Percentiles rank a stretch among this genome's conserved stretches.
Evolutionary conservation across 306 rosid genomes (phyloP).

Genomic region (Glycyrrhiza uralensis): DNA sequence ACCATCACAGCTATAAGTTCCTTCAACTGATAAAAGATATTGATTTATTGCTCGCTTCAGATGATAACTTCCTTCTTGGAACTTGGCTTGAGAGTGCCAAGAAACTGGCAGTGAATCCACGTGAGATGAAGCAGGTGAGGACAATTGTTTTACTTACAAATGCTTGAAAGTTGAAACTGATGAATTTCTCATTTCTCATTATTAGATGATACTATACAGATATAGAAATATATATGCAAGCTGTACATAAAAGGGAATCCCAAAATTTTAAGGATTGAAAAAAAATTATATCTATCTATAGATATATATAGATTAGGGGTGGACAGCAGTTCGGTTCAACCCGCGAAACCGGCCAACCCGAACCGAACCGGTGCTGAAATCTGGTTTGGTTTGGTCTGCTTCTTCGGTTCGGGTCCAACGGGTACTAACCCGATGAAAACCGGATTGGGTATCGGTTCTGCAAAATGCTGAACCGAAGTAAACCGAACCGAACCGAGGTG

Average conservation of each 20-base stretch:
- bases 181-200: background rate
- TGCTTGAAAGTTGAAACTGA: background rate
- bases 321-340: no score
- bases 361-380: no score
- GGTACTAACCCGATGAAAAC: no score
- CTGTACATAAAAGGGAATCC: background rate
- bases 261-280: background rate
- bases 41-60: constrained; percentile 72
- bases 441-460: no score
- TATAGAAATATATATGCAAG: background rate
- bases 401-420: no score
- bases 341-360: no score
- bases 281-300: no score
- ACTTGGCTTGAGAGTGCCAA: constrained; percentile 94
- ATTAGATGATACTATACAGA: background rate
- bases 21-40: constrained; percentile 77
- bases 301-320: no score
- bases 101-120: constrained; percentile 55
- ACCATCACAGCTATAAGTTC: constrained; percentile 53
- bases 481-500: no score
- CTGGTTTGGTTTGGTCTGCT: no score
- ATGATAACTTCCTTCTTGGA: constrained; percentile 82
- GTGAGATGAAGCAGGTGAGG: constrained; percentile 68
- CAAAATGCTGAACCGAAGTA: no score
- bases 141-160: background rate